Percentiles rank a stretch among this genome's conserved stretches.
phyloP scores from a whole-genome alignment of 148 eudicot species.

The Mesembryanthemum crystallinum region DNA sequence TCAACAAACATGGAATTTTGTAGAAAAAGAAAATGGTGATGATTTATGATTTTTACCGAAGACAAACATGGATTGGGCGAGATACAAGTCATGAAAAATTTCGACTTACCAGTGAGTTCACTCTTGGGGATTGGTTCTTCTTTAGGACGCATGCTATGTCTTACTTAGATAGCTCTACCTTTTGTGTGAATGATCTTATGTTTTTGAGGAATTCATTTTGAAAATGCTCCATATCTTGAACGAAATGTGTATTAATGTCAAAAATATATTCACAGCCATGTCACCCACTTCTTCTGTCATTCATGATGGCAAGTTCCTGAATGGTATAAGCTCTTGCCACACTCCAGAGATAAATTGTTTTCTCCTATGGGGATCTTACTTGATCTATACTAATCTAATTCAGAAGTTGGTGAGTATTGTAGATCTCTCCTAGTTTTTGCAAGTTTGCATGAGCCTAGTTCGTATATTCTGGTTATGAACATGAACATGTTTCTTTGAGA shows the following conservation, averaged over 20 bases:
- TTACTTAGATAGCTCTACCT: neutral
- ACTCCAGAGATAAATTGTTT: too few species aligned
- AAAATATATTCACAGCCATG: neutral
- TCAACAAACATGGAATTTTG: too few species aligned
- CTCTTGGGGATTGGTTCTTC: neutral
- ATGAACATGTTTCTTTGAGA: neutral
- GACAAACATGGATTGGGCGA: too few species aligned
- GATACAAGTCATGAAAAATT: too few species aligned
- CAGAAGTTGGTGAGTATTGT: neutral
- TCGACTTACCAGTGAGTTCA: neutral
- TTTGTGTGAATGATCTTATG: neutral
- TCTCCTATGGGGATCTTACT: too few species aligned
- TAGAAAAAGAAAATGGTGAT: too few species aligned
- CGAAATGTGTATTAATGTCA: neutral
- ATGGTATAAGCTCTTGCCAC: neutral
- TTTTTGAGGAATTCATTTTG: neutral
- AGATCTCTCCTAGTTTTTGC: neutral
- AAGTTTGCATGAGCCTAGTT: neutral
- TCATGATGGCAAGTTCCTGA: neutral
- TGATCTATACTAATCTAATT: too few species aligned
- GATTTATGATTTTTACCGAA: too few species aligned
- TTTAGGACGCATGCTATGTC: neutral
- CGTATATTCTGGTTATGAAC: neutral
- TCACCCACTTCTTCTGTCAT: neutral
- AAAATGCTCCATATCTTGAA: neutral